A percentile compares a stretch with the other conserved stretches of the same genome.
These are phyloP conservation scores for Serendipita sp. DNA, from an alignment of 768 basidiomycete species.

Conservation along the genomic window DNA sequence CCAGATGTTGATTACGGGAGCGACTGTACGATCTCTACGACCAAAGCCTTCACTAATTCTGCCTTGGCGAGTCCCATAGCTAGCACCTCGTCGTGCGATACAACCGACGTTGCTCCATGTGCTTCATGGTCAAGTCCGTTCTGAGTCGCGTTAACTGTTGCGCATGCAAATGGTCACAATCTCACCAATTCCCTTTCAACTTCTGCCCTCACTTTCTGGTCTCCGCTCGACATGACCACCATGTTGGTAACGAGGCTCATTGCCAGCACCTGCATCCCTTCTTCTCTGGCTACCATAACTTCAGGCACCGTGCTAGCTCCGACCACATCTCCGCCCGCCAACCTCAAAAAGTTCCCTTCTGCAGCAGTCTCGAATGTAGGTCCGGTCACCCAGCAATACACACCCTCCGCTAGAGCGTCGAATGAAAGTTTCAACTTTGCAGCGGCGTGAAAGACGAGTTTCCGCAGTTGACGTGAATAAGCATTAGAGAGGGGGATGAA, in stretches of 20 bases:
- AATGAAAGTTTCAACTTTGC: constrained; percentile 38
- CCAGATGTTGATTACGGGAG: no score
- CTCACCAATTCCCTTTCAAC: constrained; percentile 65
- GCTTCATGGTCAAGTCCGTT: constrained; percentile 40
- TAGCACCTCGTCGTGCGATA: constrained; percentile 72
- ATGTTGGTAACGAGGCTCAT: constrained; percentile 76
- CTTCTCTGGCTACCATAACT: constrained; percentile 64
- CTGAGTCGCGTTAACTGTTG: constrained; percentile 23
- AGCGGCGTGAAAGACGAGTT: constrained; percentile 55
- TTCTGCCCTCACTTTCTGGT: constrained; percentile 55
- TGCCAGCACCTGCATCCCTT: constrained; percentile 59
- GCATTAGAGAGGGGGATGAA: constrained; percentile 78
- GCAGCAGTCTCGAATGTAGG: constrained; percentile 84
- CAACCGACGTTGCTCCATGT: constrained; percentile 28
- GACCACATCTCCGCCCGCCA: constrained; percentile 70
- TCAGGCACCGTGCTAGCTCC: constrained; percentile 91
- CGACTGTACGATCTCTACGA: constrained; percentile 39
- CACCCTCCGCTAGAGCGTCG: constrained; percentile 57
- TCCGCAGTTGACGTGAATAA: constrained; percentile 55
- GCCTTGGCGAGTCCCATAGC: constrained; percentile 48
- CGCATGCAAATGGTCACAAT: not conserved
- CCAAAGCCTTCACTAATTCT: constrained; percentile 53
- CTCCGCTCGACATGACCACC: constrained; percentile 55
- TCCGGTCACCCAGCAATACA: constrained; percentile 81
- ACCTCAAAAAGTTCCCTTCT: constrained; percentile 62